These are phyloP conservation scores for Phytophthora foliorum DNA, from an alignment of 352 stramenopile genomes.

Conservation along the genomic window DNA sequence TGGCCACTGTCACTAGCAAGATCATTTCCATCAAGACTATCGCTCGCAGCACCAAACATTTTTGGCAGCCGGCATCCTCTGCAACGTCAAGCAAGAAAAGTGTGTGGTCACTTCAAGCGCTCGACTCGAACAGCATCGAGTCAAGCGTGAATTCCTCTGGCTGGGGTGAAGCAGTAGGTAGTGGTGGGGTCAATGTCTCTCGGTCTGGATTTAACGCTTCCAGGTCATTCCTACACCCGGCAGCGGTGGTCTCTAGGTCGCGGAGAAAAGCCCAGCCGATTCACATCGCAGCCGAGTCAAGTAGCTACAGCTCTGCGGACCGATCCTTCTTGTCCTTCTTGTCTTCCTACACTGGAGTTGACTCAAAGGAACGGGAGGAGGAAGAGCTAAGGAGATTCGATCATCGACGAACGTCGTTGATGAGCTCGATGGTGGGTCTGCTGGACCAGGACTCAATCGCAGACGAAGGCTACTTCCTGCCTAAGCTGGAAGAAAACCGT, in stretches of 20 bases:
- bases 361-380: slow-evolving; percentile 45
- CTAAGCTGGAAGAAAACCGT: slow-evolving; percentile 45
- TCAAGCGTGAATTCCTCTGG: slow-evolving; percentile 30
- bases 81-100: slow-evolving; percentile 21
- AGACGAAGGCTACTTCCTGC: slow-evolving; percentile 54
- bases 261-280: slow-evolving; percentile 29
- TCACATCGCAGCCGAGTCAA: slow-evolving; percentile 48
- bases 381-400: slow-evolving; percentile 32
- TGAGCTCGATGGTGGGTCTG: slow-evolving; percentile 59
- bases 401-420: slow-evolving; percentile 59
- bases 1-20: slow-evolving; percentile 43
- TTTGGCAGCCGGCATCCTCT: slow-evolving; percentile 29
- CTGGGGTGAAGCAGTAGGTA: slow-evolving; percentile 11
- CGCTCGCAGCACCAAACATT: slow-evolving; percentile 29
- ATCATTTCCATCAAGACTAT: slow-evolving; percentile 75
- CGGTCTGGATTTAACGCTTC: slow-evolving; percentile 29
- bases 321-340: slow-evolving; percentile 30
- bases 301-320: slow-evolving; percentile 54
- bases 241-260: slow-evolving; percentile 31
- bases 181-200: slow-evolving; percentile 18
- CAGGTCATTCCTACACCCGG: slow-evolving; percentile 64
- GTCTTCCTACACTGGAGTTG: slow-evolving; percentile 7
- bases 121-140: slow-evolving; percentile 33
- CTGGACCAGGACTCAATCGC: slow-evolving; percentile 54
- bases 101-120: slow-evolving; percentile 23